phyloP scores from a whole-genome alignment of 2,329 filamentous ascomycete genomes.

The Penicillium carneum region DNA sequence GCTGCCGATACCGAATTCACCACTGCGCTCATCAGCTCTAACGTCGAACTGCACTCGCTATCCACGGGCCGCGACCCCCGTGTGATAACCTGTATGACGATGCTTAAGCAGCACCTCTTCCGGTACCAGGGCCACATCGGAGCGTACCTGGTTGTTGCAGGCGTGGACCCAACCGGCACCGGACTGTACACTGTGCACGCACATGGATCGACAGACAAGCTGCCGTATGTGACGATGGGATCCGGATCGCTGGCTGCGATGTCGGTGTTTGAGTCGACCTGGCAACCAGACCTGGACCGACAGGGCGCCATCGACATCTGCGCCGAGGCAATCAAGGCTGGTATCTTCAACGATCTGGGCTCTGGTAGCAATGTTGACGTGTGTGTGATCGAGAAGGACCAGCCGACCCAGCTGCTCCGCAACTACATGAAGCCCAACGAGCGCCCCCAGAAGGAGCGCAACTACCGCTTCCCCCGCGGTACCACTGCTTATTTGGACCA shows the following conservation, averaged over 20 bases:
- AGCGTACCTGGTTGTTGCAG: conserved; percentile 95
- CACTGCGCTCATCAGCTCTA: conserved; percentile 95
- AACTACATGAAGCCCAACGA: conserved; percentile 94
- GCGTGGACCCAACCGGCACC: conserved; percentile 91
- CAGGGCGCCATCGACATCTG: conserved; percentile 84
- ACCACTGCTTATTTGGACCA: conserved; percentile 97
- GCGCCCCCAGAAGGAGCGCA: conserved; percentile 87
- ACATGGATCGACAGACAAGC: conserved; percentile 96
- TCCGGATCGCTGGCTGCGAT: conserved; percentile 95
- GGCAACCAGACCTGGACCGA: conserved; percentile 78
- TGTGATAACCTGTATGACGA: conserved; percentile 98
- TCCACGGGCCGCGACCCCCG: conserved; percentile 95
- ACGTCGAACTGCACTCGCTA: conserved; percentile 95
- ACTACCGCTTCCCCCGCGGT: conserved; percentile 86
- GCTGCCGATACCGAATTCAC: conserved; percentile 99
- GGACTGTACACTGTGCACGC: conserved; percentile 98
- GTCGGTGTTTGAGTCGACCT: conserved; percentile 96
- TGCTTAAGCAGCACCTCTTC: conserved; percentile 99
- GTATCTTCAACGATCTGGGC: conserved; percentile 98
- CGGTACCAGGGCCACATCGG: conserved; percentile 97
- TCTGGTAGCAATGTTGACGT: conserved; percentile 98
- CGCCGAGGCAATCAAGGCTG: conserved; percentile 87
- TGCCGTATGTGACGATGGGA: conserved; percentile 99
- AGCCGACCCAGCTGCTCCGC: conserved; percentile 84
- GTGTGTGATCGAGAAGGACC: conserved; percentile 91